Evolutionary conservation across 345 rosid genomes (phyloP).

Genomic region (Angophora floribunda): DNA sequence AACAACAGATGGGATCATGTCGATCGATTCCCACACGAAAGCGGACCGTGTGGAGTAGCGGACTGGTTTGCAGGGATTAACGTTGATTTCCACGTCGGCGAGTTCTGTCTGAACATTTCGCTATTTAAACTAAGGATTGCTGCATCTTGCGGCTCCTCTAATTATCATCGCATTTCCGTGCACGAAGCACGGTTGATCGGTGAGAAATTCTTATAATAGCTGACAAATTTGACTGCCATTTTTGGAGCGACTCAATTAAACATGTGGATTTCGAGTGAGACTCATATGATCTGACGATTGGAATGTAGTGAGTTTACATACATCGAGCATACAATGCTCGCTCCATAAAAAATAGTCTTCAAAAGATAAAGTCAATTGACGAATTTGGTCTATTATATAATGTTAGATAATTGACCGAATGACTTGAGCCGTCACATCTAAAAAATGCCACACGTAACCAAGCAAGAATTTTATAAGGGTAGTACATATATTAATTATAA

Average conservation of each 20-base stretch:
- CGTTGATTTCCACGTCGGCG: background rate
- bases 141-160: background rate
- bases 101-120: background rate
- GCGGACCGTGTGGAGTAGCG: background rate
- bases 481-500: background rate
- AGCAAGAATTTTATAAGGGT: background rate
- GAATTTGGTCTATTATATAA: background rate
- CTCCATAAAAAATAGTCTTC: background rate
- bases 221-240: background rate
- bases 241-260: rapidly evolving
- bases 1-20: background rate
- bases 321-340: background rate
- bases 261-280: background rate
- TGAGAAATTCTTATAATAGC: no score
- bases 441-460: background rate
- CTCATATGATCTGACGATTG: no score
- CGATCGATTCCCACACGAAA: background rate
- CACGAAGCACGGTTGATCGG: background rate
- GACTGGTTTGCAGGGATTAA: background rate
- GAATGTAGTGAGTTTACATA: background rate
- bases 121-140: background rate
- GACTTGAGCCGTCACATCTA: background rate
- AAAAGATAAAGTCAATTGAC: background rate
- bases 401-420: background rate
- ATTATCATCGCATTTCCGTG: background rate